Conservation (phyloP, 2,329 filamentous ascomycete species). For the Trichoderma asperellum region DNA sequence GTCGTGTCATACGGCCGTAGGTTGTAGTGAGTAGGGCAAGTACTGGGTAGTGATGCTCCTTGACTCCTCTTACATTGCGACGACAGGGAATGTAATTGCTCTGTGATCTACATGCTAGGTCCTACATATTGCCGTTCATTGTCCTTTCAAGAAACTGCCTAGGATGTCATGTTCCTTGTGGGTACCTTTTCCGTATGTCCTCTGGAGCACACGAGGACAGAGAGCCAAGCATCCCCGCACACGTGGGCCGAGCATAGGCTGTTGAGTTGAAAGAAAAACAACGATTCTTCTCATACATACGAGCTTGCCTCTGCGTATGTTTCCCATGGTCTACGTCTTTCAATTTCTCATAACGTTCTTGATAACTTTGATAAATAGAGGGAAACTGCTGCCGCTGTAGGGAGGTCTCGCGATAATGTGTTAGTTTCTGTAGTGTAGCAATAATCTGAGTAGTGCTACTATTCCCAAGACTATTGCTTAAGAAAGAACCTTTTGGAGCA, state of each 20-base stretch:
- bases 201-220: not conserved
- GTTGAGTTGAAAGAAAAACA: not conserved
- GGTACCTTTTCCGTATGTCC: not conserved
- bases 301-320: not conserved
- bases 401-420: no score
- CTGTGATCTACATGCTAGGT: not conserved
- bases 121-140: not conserved
- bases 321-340: not conserved
- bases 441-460: not conserved
- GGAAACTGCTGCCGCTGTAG: not conserved
- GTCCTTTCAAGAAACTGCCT: not conserved
- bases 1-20: not conserved
- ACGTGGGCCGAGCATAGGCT: slow-evolving; percentile 25
- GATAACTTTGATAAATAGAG: not conserved
- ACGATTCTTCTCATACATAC: not conserved
- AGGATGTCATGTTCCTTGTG: not conserved
- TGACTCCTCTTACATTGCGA: not conserved
- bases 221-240: not conserved
- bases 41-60: not conserved
- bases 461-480: not conserved
- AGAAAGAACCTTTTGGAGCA: not conserved
- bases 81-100: not conserved
- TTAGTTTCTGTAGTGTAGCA: not conserved
- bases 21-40: not conserved
- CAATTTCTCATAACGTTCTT: not conserved